Base-by-base conservation (phyloP, 306 rosid species). In the Cicer yamashitae region DNA sequence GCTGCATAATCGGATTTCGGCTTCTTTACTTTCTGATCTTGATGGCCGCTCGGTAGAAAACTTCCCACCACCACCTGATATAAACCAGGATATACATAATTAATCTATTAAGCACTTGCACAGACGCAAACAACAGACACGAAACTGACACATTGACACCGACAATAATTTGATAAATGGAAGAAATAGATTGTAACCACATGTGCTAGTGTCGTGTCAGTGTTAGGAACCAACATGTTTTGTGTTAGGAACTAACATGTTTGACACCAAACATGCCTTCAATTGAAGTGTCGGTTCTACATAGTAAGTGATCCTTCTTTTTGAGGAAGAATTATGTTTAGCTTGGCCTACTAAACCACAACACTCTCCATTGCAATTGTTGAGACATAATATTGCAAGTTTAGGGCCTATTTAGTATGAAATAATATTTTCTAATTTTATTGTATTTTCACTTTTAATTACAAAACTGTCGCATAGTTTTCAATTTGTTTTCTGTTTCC, bases 11-110 rank as follows among this genome's bases (percentile, higher is more conserved):
- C 88, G 15, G 87, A 58, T 59, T 87, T 89, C 0, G 74, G 75
- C 81, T 91, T 91, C 87, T 85, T 91, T 15, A 82, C 73, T 68
- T 89, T 91, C 38, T 57, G 91, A 11, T 91, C 96, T 38, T 75
- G 89, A 60, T 86, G 90, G 69, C 77, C 85, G 81, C 81, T 82
- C 48, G 96, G 93, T 65, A 91, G 82, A 73, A 91, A 91, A 86
- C 97, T 91, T 67, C 93, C 97, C 15, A 91, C 93, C 67, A 91
- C 93, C 79, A 91, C 91, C 97, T 90, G 81, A 79, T 13, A 73
- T 43, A n/a, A 72, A 39, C 61, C 14, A 74, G 22, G 7, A 30
- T 44, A 67, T 63, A 65, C 22, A 63, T 7, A 48, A 30, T 62
- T 8, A 12, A 57, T 62, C 58, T 5, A 73, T 22, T 1, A 22